Evolutionary conservation across 345 rosid species (phyloP).

Genomic region (Camelina laxa): DNA sequence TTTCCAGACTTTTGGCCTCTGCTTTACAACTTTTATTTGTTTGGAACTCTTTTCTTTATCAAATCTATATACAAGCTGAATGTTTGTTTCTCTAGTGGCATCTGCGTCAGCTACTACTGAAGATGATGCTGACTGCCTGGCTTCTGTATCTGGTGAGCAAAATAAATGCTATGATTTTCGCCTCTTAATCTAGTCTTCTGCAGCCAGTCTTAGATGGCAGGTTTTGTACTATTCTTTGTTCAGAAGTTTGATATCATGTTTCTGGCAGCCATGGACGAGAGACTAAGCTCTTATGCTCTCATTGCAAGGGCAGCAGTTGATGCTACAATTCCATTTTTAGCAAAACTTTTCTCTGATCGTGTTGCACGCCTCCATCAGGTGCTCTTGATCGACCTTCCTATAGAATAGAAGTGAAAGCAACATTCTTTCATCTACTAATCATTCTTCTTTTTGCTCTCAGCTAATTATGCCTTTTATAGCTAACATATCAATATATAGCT

Average conservation of each 20-base stretch:
- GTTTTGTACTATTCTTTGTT: constrained; percentile 30
- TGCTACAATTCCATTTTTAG: constrained; percentile 78
- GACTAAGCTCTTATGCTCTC: constrained; percentile 93
- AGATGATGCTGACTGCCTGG: constrained; percentile 63
- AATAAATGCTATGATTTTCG: constrained; percentile 28
- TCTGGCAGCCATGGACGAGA: constrained; percentile 93
- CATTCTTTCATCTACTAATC: constrained; percentile 17
- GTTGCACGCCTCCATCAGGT: constrained; percentile 88
- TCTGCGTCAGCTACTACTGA: constrained; percentile 74
- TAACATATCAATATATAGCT: constrained; percentile 19
- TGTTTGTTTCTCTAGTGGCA: constrained; percentile 54
- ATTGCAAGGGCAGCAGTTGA: constrained; percentile 91
- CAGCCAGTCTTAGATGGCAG: constrained; percentile 30
- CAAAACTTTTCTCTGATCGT: constrained; percentile 69
- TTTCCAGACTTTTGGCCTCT: constrained; percentile 24
- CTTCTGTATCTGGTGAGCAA: constrained; percentile 84
- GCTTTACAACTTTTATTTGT: constrained; percentile 21
- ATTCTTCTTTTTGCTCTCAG: constrained; percentile 11
- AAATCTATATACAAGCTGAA: constrained; percentile 28
- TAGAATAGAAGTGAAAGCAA: constrained; percentile 9
- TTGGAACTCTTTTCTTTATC: constrained; percentile 25
- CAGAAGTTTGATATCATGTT: constrained; percentile 36
- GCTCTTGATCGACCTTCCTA: constrained; percentile 37
- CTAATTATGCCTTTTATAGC: constrained; percentile 22
- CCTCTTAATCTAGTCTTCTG: constrained; percentile 22